A percentile compares a stretch with the other conserved stretches of the same genome.
These are phyloP conservation scores for Dujonia santamariae DNA, from an alignment of 1,139 yeast species.

Conservation along the genomic window DNA sequence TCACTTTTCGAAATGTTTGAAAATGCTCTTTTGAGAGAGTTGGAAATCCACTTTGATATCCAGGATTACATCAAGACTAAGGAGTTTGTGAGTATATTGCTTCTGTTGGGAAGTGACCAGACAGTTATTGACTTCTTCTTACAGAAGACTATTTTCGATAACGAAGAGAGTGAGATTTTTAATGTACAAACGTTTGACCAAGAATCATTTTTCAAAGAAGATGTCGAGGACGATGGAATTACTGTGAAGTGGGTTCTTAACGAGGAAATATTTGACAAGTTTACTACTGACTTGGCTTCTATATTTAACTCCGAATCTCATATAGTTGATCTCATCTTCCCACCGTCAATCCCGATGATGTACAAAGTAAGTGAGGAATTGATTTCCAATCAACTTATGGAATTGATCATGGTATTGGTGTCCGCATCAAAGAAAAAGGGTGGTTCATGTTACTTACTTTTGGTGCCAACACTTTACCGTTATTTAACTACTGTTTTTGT, in stretches of 20 bases:
- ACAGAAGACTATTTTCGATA: conserved; percentile 43
- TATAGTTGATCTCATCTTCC: conserved; percentile 40
- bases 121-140: conserved; percentile 45
- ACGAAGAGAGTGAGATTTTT: conserved; percentile 27
- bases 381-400: conserved; percentile 39
- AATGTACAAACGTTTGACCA: conserved; percentile 24
- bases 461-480: conserved; percentile 34
- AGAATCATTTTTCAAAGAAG: conserved; percentile 17
- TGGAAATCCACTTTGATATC: conserved; percentile 58
- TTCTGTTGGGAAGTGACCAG: conserved; percentile 39
- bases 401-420: conserved; percentile 28
- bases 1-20: conserved; percentile 71
- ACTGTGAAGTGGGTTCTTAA: conserved; percentile 1
- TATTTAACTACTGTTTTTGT: conserved; percentile 25
- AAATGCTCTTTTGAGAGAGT: conserved; percentile 67
- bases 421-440: conserved; percentile 26
- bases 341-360: conserved; percentile 44
- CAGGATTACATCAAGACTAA: conserved; percentile 42
- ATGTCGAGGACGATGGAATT: conserved; percentile 8
- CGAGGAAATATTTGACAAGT: conserved; percentile 16
- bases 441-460: conserved; percentile 20
- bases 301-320: conserved; percentile 35
- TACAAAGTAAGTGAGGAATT: conserved; percentile 46
- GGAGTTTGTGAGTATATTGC: conserved; percentile 33
- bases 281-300: conserved; percentile 25